phyloP scores from a whole-genome alignment of 805 yeast genomes.

The Candida awuae region DNA sequence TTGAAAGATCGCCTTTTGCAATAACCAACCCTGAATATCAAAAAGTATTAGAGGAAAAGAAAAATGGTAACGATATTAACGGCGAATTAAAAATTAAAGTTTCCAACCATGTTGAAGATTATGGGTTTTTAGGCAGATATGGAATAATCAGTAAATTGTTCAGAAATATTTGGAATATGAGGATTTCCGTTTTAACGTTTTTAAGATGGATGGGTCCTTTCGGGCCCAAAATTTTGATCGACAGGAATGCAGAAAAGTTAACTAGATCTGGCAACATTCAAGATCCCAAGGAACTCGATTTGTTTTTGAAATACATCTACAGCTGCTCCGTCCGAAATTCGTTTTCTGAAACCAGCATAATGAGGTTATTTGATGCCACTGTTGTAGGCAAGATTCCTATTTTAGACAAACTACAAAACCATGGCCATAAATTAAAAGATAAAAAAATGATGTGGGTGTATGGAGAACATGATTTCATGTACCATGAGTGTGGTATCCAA shows the following conservation, averaged over 20 bases:
- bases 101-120: slow-evolving; percentile 36
- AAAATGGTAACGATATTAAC: neutral
- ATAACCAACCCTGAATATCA: slow-evolving; percentile 34
- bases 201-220: slow-evolving; percentile 38
- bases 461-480: slow-evolving; percentile 75
- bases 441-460: slow-evolving; percentile 40
- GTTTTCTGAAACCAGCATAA: slow-evolving; percentile 32
- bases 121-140: slow-evolving; percentile 39
- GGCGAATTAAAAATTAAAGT: slow-evolving; percentile 22
- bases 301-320: slow-evolving; percentile 28
- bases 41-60: slow-evolving; percentile 7
- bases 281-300: slow-evolving; percentile 22
- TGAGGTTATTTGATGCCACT: slow-evolving; percentile 46
- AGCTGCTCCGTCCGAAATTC: slow-evolving; percentile 25
- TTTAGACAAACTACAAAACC: slow-evolving; percentile 41
- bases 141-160: slow-evolving; percentile 33
- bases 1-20: slow-evolving; percentile 61
- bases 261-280: slow-evolving; percentile 21
- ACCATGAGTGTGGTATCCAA: slow-evolving; percentile 47
- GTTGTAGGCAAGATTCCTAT: slow-evolving; percentile 60
- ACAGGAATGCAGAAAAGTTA: slow-evolving; percentile 24
- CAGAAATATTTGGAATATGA: slow-evolving; percentile 32
- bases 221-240: slow-evolving; percentile 26
- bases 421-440: slow-evolving; percentile 19
- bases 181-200: slow-evolving; percentile 40